Percentiles rank a stretch among this genome's conserved stretches.
phyloP scores from a whole-genome alignment of 257 asterid genomes.

The Leptodermis oblonga region DNA sequence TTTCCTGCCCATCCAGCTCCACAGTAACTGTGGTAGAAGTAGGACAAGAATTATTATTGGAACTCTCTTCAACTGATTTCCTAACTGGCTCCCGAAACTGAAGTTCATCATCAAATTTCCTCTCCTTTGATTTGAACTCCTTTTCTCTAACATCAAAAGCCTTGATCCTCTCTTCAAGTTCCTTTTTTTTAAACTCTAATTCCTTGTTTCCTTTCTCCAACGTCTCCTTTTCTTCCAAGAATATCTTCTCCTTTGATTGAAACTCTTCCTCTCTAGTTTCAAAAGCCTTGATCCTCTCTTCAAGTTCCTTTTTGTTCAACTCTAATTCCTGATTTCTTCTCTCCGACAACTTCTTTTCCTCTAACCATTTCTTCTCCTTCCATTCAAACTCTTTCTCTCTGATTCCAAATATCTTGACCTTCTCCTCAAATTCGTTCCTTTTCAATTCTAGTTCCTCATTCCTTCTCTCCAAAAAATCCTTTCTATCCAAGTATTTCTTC shows the following conservation, averaged over 20 bases:
- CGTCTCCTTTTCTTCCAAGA: not conserved
- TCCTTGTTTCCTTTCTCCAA: conserved; percentile 13
- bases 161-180: conserved; percentile 22
- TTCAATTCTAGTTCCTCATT: too few species aligned
- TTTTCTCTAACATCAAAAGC: conserved; percentile 24
- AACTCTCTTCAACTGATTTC: too few species aligned
- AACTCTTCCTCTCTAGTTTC: conserved; percentile 27
- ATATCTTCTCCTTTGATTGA: conserved; percentile 28
- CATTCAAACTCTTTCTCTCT: conserved; percentile 34
- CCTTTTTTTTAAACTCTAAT: conserved; percentile 17
- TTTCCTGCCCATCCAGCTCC: conserved; percentile 42
- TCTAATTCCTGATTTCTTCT: too few species aligned
- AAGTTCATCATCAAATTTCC: conserved; percentile 5
- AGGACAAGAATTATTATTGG: conserved; percentile 6
- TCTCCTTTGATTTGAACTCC: conserved; percentile 20
- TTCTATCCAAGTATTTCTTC: too few species aligned
- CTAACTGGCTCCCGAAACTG: too few species aligned
- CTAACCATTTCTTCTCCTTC: conserved; percentile 31
- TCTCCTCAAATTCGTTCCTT: conserved; percentile 30
- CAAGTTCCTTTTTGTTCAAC: conserved; percentile 19
- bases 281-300: conserved; percentile 23
- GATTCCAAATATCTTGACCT: conserved; percentile 22
- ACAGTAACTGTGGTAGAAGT: conserved; percentile 19
- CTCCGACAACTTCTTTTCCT: too few species aligned
- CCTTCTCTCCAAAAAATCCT: too few species aligned